A percentile compares a stretch with the other conserved stretches of the same genome.
Evolutionary conservation across 83 land plant species (phyloP).

Genomic region (Picea mariana): DNA sequence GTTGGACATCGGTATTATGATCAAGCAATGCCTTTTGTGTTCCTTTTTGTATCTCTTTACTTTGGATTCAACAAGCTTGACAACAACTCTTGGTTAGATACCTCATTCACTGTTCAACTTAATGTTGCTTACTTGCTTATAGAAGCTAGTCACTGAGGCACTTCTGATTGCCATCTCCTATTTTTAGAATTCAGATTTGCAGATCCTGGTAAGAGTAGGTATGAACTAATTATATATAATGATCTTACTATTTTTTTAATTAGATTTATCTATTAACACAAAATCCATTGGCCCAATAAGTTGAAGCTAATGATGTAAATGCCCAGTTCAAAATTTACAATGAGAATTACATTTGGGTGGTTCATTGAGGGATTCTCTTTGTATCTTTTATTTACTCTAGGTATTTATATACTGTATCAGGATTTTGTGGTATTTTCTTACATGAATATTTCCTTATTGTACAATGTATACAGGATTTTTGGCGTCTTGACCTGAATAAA

Average conservation of each 20-base stretch:
- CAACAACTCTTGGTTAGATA: background rate
- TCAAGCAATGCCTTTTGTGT: background rate
- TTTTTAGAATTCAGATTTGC: background rate
- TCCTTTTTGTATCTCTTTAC: background rate
- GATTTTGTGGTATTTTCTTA: background rate
- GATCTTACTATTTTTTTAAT: background rate
- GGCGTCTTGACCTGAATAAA: conserved; percentile 90
- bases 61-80: background rate
- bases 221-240: background rate
- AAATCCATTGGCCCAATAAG: background rate
- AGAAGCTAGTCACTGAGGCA: conserved; percentile 1
- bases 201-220: background rate
- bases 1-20: background rate
- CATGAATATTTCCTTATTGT: background rate
- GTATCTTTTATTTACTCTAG: background rate
- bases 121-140: background rate
- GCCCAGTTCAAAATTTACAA: background rate
- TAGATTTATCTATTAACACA: background rate
- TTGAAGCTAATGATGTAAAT: background rate
- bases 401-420: background rate
- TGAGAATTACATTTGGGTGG: background rate
- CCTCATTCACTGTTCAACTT: background rate
- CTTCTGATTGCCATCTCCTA: background rate
- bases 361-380: background rate
- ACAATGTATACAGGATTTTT: conserved; percentile 72